These are phyloP conservation scores for Microascus cirrosus DNA, from an alignment of 2,329 filamentous ascomycete genomes.

Conservation along the genomic window DNA sequence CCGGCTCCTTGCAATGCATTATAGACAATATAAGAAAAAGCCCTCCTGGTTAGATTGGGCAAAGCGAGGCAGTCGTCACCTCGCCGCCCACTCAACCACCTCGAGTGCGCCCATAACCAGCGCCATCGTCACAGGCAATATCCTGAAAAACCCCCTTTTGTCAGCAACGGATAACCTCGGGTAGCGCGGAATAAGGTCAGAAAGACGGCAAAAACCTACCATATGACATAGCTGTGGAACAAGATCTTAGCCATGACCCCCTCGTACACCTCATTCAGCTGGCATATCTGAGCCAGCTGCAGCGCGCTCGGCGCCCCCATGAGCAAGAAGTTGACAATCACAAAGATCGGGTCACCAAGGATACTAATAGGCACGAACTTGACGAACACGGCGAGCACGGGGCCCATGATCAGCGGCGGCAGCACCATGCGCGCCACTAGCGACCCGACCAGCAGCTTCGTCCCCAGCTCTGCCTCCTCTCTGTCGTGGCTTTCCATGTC, in stretches of 20 bases:
- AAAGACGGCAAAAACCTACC: conserved; percentile 38
- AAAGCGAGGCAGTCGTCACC: neutral
- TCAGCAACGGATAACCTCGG: conserved; percentile 18
- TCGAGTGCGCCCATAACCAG: conserved; percentile 88
- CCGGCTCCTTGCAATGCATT: no score
- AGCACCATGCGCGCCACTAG: conserved; percentile 85
- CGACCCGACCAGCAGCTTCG: conserved; percentile 73
- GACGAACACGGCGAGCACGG: conserved; percentile 72
- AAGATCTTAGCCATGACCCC: conserved; percentile 84
- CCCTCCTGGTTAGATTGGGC: neutral
- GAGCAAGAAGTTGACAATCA: conserved; percentile 94
- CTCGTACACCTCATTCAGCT: conserved; percentile 95
- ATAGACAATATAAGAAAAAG: neutral
- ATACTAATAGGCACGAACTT: conserved; percentile 92
- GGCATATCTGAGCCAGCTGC: conserved; percentile 94
- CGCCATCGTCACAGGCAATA: conserved; percentile 82
- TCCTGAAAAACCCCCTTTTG: conserved; percentile 49
- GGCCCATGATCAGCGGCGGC: conserved; percentile 85
- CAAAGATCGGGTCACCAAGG: conserved; percentile 92
- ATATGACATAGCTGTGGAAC: conserved; percentile 83
- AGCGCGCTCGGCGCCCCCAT: conserved; percentile 88
- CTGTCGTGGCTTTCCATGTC: conserved; percentile 54
- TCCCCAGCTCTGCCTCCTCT: conserved; percentile 59
- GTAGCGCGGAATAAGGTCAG: conserved; percentile 5
- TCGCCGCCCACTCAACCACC: conserved; percentile 73